Evolutionary conservation across 2,329 filamentous ascomycete genomes (phyloP), one percentile per base, ranked within the genome.

Genomic region (Ophiostoma fasciatum): DNA sequence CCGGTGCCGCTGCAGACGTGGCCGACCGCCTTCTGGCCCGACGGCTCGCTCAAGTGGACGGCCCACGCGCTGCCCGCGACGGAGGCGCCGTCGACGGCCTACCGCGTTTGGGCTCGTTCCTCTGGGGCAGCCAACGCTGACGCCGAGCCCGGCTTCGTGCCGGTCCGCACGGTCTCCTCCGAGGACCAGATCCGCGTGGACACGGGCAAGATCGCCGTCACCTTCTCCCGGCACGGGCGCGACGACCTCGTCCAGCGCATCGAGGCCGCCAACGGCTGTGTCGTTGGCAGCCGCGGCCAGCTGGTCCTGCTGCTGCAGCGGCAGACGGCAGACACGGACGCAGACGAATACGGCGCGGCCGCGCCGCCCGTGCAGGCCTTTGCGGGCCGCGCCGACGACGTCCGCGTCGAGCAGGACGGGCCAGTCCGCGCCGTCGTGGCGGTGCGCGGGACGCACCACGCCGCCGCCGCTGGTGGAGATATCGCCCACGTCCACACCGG

Each of bases 21-120:
- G 70, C 54, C 62, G 4, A 74, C 65, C 1, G 68, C 63, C 0
- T 71, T 68, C 48, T 76, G 71, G 71, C 59, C 63, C 1, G 71
- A 76, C 50, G 67, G 65, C 19, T 72, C 71, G 0, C 57, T 74
- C 36, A 75, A 74, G 46, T 76, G 71, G 71, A 71, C 66, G 3
- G 70, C 61, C 1, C 71, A 75, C 45, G 28, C 28, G 17, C 28
- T 19, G 17, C 17, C 35, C 5, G 19, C 7, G 2, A 17, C 4
- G 6, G 30, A 13, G n/a, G 28, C 14, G 41, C 46, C 3, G 39
- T 40, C 27, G 35, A 44, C 27, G 40, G 49, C 31, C 36, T 38
- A 37, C 15, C n/a, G 34, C 20, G 32, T 19, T 12, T 9, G n/a
- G n/a, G n/a, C n/a, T n/a, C n/a, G n/a, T n/a, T n/a, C n/a, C n/a